These are phyloP conservation scores for Mycena venus DNA, from an alignment of 768 basidiomycete genomes.

Conservation along the genomic window DNA sequence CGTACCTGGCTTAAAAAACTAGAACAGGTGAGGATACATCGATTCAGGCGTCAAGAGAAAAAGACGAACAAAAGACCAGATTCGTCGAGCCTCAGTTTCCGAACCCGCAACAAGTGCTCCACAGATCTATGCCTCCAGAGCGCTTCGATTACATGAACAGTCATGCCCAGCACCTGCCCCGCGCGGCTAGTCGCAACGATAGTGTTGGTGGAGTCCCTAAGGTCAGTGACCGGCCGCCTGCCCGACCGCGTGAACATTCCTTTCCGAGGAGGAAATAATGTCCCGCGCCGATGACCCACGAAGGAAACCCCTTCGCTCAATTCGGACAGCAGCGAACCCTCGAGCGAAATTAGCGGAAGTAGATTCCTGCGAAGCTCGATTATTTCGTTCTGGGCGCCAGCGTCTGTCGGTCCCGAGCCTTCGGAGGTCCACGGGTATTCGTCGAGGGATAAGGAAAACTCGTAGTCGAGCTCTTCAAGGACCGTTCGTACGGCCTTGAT, in stretches of 20 bases:
- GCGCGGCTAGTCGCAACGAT: conserved; percentile 65
- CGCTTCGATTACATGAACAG: conserved; percentile 65
- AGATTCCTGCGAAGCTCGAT: conserved; percentile 66
- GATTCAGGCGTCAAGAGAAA: conserved; percentile 8
- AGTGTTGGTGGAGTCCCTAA: conserved; percentile 48
- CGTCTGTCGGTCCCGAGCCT: conserved; percentile 36
- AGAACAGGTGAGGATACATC: conserved; percentile 1
- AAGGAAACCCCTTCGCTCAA: conserved; percentile 75
- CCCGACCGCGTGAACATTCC: conserved; percentile 61
- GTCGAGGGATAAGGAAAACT: conserved; percentile 45
- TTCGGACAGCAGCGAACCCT: conserved; percentile 77
- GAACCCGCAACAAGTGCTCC: conserved; percentile 64
- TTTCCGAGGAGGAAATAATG: conserved; percentile 82
- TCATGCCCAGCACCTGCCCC: conserved; percentile 65
- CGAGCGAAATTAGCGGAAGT: conserved; percentile 74
- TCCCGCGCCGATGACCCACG: conserved; percentile 69
- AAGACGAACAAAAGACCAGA: conserved; percentile 74
- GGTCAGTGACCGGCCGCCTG: conserved; percentile 54
- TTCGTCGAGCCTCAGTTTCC: conserved; percentile 79
- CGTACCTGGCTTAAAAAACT: conserved; percentile 80
- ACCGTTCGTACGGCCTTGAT: conserved; percentile 84
- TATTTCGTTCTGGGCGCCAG: conserved; percentile 55
- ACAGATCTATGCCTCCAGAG: conserved; percentile 83
- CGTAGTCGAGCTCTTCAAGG: conserved; percentile 77
- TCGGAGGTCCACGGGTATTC: conserved; percentile 36